These are phyloP conservation scores for Podaxis rugospora DNA, from an alignment of 768 basidiomycete genomes.

Conservation along the genomic window DNA sequence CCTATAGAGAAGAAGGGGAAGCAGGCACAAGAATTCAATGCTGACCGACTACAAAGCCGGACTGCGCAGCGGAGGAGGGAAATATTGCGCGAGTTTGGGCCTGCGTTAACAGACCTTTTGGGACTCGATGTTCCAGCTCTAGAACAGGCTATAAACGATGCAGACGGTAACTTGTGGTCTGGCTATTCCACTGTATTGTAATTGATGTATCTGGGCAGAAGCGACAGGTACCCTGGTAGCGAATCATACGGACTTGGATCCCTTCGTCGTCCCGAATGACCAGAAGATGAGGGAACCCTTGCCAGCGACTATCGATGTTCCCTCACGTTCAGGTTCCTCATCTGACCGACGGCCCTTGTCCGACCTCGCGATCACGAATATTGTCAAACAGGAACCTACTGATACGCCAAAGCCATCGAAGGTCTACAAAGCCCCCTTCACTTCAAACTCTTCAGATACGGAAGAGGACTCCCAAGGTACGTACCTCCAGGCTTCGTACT, in stretches of 20 bases:
- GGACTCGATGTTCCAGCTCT: slow-evolving; percentile 36
- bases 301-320: neutral
- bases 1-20: slow-evolving; percentile 12
- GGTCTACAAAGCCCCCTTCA: neutral
- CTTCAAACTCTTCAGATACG: slow-evolving; percentile 16
- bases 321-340: neutral
- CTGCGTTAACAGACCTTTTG: slow-evolving; percentile 13
- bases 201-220: neutral
- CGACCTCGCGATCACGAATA: neutral
- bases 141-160: slow-evolving; percentile 4
- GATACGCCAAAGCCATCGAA: neutral
- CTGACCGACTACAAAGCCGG: slow-evolving; percentile 8
- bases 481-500: neutral
- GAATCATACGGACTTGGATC: neutral
- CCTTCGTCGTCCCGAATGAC: neutral
- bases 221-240: neutral
- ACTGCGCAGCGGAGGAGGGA: slow-evolving; percentile 4
- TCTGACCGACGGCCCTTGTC: neutral
- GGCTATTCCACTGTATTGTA: neutral
- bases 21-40: neutral
- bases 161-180: neutral
- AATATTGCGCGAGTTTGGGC: slow-evolving; percentile 10
- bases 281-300: neutral
- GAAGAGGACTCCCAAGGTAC: slow-evolving; percentile 18
- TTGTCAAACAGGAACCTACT: neutral